Percentiles rank a stretch among this genome's conserved stretches.
Evolutionary conservation across 768 basidiomycete genomes (phyloP).

Genomic region (Termitomyces sp.): DNA sequence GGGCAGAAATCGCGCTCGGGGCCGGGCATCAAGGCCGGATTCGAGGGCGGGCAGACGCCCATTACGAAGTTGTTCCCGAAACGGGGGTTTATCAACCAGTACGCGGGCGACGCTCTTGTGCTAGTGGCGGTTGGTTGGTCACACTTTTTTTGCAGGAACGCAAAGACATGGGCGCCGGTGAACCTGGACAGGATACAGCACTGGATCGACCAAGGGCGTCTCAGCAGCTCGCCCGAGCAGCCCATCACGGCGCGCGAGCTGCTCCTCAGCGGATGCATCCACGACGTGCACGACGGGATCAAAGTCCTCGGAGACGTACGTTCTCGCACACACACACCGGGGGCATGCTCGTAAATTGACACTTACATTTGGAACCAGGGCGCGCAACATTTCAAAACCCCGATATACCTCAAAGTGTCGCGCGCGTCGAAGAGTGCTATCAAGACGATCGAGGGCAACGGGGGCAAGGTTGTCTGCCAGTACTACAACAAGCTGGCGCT

Average conservation of each 20-base stretch:
- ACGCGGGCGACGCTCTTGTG: too few species aligned
- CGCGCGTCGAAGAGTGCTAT: constrained; percentile 87
- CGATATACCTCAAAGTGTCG: constrained; percentile 78
- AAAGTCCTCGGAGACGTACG: constrained; percentile 84
- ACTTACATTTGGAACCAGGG: too few species aligned
- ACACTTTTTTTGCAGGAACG: constrained; percentile 46
- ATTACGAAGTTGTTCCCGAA: constrained; percentile 90
- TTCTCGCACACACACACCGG: too few species aligned
- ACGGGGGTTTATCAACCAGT: constrained; percentile 92
- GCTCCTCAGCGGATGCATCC: constrained; percentile 81
- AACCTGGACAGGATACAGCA: constrained; percentile 85
- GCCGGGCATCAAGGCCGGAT: constrained; percentile 75
- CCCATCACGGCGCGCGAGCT: constrained; percentile 88
- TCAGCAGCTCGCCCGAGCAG: constrained; percentile 68
- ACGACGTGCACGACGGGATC: constrained; percentile 84
- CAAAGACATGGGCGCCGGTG: constrained; percentile 72
- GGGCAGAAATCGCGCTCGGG: constrained; percentile 94
- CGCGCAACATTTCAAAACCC: constrained; percentile 52
- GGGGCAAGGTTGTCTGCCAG: constrained; percentile 83
- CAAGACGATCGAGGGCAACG: constrained; percentile 69
- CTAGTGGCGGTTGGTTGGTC: too few species aligned
- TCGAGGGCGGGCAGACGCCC: constrained; percentile 97
- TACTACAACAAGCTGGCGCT: constrained; percentile 88
- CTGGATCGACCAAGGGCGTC: constrained; percentile 84
- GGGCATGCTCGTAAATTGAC: too few species aligned